Conservation (phyloP, 345 rosid species). For the Eucalyptus polyanthemos region DNA sequence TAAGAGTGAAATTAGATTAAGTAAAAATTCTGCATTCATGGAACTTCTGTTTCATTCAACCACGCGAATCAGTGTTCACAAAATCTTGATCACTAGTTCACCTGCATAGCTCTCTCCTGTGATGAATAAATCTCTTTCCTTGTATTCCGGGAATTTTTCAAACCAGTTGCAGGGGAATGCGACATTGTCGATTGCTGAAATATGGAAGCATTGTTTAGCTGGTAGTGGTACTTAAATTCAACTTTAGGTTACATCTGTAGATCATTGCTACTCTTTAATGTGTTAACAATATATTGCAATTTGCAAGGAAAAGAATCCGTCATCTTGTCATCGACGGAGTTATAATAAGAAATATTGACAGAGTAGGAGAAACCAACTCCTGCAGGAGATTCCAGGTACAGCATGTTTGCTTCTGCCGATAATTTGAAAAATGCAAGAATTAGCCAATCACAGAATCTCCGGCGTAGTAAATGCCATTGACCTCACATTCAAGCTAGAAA, state of each 20-base stretch:
- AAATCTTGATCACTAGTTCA: not conserved
- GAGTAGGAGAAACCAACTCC: slow-evolving; percentile 51
- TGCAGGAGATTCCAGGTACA: slow-evolving; percentile 37
- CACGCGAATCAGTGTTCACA: not conserved
- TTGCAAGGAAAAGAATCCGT: slow-evolving; percentile 3
- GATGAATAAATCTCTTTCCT: slow-evolving; percentile 18
- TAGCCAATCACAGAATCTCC: not conserved
- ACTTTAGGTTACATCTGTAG: not conserved
- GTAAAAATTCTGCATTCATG: not conserved
- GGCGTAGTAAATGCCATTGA: not conserved
- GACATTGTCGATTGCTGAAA: slow-evolving; percentile 17
- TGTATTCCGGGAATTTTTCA: slow-evolving; percentile 16
- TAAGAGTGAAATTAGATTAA: not conserved
- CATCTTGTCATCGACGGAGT: slow-evolving; percentile 1
- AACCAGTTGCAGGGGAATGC: slow-evolving; percentile 20
- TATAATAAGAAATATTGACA: slow-evolving; percentile 5
- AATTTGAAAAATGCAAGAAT: not conserved
- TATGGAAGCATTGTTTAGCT: not conserved
- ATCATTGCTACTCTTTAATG: not conserved
- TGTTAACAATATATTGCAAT: not conserved
- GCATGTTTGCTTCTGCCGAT: slow-evolving; percentile 31
- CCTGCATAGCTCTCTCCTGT: slow-evolving; percentile 31
- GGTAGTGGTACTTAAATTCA: not conserved
- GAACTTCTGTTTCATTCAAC: not conserved
- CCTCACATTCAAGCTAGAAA: not conserved